A percentile compares a stretch with the other conserved stretches of the same genome.
Evolutionary conservation across 768 basidiomycete species (phyloP).

Genomic region (Trametes coccinea): DNA sequence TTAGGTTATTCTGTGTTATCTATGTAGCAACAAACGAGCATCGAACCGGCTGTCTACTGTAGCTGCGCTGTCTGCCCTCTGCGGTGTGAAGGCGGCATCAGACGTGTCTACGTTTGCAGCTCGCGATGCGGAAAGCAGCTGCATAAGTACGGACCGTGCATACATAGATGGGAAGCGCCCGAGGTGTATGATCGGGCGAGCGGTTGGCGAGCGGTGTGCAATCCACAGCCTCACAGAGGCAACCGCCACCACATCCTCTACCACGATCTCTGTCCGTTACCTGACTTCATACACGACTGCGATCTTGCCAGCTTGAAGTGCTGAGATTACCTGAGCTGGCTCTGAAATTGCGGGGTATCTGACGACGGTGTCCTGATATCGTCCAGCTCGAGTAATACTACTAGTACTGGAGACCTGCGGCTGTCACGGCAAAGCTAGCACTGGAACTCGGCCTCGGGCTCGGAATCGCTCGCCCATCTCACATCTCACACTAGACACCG

Average conservation of each 20-base stretch:
- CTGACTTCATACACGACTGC: not conserved
- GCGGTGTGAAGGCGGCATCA: no score
- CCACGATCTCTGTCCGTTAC: no score
- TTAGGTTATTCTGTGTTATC: slow-evolving; percentile 21
- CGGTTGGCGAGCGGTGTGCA: not conserved
- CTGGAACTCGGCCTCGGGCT: no score
- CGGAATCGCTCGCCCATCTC: not conserved
- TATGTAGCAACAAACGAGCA: slow-evolving; percentile 20
- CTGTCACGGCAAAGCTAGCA: not conserved
- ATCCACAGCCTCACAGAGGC: slow-evolving; percentile 11
- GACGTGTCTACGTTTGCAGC: no score
- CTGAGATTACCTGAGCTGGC: not conserved
- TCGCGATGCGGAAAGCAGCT: no score
- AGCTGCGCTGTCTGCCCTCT: no score
- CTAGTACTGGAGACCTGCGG: not conserved
- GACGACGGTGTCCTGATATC: no score
- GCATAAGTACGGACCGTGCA: no score
- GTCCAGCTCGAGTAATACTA: no score
- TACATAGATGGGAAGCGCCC: not conserved
- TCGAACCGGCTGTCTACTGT: not conserved
- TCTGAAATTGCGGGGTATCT: not conserved
- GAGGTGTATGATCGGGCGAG: slow-evolving; percentile 6
- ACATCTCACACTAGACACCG: not conserved
- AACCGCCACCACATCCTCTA: slow-evolving; percentile 2
- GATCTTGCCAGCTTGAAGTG: not conserved